These are phyloP conservation scores for Lachnellula subtilissima DNA, from an alignment of 2,329 filamentous ascomycete genomes.

Conservation along the genomic window DNA sequence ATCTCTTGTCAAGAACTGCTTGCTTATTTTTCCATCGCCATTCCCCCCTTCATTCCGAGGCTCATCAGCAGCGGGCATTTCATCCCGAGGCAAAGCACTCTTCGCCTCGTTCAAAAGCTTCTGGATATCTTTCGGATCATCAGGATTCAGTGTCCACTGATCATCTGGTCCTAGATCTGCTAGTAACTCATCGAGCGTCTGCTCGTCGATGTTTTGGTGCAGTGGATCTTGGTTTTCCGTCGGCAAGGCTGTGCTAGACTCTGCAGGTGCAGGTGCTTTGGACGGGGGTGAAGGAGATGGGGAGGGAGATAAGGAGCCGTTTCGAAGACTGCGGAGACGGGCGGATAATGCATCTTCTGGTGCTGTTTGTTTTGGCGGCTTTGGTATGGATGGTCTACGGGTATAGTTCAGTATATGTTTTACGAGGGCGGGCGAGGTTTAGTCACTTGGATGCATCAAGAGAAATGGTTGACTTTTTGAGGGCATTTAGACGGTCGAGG, in stretches of 20 bases:
- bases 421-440: neutral
- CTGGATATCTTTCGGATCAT: slow-evolving; percentile 28
- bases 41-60: slow-evolving; percentile 31
- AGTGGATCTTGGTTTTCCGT: slow-evolving; percentile 17
- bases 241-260: neutral
- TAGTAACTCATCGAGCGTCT: slow-evolving; percentile 29
- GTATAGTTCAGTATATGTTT: slow-evolving; percentile 17
- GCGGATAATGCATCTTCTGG: slow-evolving; percentile 27
- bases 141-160: slow-evolving; percentile 25
- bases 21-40: slow-evolving; percentile 19
- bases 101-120: slow-evolving; percentile 27
- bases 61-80: neutral
- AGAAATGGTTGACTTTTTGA: slow-evolving; percentile 29
- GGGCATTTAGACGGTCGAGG: slow-evolving; percentile 29
- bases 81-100: slow-evolving; percentile 12
- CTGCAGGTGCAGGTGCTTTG: neutral
- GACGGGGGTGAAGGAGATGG: slow-evolving; percentile 6
- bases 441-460: slow-evolving; percentile 24
- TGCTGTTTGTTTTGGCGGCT: slow-evolving; percentile 9
- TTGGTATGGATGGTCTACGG: slow-evolving; percentile 9
- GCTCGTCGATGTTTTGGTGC: slow-evolving; percentile 19
- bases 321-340: slow-evolving; percentile 27
- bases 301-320: slow-evolving; percentile 19
- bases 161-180: slow-evolving; percentile 26
- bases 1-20: slow-evolving; percentile 18